phyloP scores from a whole-genome alignment of 2,329 filamentous ascomycete species.

The Aschersonia sp. region DNA sequence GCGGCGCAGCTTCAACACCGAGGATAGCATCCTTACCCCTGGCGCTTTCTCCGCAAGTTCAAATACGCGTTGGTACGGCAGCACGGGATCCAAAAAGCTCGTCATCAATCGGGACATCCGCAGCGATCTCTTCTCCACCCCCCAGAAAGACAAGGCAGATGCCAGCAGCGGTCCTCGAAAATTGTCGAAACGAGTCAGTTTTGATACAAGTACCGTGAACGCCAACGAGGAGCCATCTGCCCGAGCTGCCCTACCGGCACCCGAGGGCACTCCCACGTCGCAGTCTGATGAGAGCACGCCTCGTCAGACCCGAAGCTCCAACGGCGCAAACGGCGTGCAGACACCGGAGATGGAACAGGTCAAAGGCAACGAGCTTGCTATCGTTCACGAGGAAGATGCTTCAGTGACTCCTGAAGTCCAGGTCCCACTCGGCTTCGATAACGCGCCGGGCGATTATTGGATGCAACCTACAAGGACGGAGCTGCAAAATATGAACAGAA shows the following conservation, averaged over 20 bases:
- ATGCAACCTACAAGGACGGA: slow-evolving; percentile 65
- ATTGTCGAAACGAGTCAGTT: slow-evolving; percentile 79
- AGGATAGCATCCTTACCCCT: slow-evolving; percentile 75
- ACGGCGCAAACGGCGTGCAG: slow-evolving; percentile 16
- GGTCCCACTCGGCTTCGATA: slow-evolving; percentile 18
- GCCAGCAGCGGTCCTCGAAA: slow-evolving; percentile 31
- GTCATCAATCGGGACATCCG: slow-evolving; percentile 82
- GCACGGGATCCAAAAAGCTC: slow-evolving; percentile 68
- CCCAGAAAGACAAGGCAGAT: slow-evolving; percentile 34
- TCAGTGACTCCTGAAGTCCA: slow-evolving; percentile 13
- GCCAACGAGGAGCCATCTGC: slow-evolving; percentile 19
- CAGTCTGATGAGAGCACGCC: slow-evolving; percentile 20
- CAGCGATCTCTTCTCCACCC: slow-evolving; percentile 53
- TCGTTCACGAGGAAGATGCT: slow-evolving; percentile 59
- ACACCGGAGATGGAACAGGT: slow-evolving; percentile 56
- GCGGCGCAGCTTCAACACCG: slow-evolving; percentile 63
- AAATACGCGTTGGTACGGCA: slow-evolving; percentile 49
- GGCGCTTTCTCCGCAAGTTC: slow-evolving; percentile 66
- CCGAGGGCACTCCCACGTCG: slow-evolving; percentile 15
- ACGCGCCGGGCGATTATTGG: slow-evolving; percentile 67
- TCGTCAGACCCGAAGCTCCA: slow-evolving; percentile 39
- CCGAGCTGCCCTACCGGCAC: slow-evolving; percentile 18
- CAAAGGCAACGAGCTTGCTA: slow-evolving; percentile 60
- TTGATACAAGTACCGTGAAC: slow-evolving; percentile 50
- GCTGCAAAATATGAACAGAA: slow-evolving; percentile 63